These are phyloP conservation scores for Striga hermonthica DNA, from an alignment of 305 asterid genomes.

Conservation along the genomic window DNA sequence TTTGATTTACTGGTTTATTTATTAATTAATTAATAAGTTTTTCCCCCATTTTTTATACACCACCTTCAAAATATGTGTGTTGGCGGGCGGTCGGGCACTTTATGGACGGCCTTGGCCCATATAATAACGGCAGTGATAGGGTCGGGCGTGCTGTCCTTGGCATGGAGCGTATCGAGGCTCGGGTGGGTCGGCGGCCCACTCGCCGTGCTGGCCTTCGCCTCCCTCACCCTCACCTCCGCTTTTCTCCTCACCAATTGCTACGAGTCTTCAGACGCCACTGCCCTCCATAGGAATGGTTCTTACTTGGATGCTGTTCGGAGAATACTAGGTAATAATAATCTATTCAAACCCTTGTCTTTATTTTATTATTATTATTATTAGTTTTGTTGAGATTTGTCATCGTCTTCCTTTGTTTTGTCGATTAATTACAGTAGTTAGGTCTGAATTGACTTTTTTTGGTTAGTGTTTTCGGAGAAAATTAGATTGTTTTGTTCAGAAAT, in stretches of 20 bases:
- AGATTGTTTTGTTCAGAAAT: neutral
- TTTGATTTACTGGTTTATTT: neutral
- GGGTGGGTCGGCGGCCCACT: constrained; percentile 84
- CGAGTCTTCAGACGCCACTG: constrained; percentile 40
- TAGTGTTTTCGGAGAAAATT: neutral
- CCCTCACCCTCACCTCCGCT: constrained; percentile 46
- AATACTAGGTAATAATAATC: constrained; percentile 63
- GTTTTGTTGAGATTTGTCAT: neutral
- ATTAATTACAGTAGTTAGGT: neutral
- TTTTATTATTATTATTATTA: constrained; percentile 4
- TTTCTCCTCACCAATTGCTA: constrained; percentile 60
- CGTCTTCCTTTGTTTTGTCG: neutral
- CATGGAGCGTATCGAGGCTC: constrained; percentile 71
- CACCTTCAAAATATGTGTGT: constrained; percentile 1
- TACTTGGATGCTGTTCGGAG: constrained; percentile 60
- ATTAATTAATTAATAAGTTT: too few relatives aligned
- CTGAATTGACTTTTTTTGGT: neutral
- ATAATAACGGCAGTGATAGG: constrained; percentile 79
- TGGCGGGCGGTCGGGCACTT: constrained; percentile 47
- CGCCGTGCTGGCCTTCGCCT: constrained; percentile 54
- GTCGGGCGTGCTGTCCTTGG: constrained; percentile 70
- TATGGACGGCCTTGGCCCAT: constrained; percentile 72
- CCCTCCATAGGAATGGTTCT: constrained; percentile 39
- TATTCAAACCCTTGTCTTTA: neutral
- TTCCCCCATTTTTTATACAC: too few relatives aligned